phyloP scores from a whole-genome alignment of 2,329 filamentous ascomycete genomes.

The Trichoderma sp. region DNA sequence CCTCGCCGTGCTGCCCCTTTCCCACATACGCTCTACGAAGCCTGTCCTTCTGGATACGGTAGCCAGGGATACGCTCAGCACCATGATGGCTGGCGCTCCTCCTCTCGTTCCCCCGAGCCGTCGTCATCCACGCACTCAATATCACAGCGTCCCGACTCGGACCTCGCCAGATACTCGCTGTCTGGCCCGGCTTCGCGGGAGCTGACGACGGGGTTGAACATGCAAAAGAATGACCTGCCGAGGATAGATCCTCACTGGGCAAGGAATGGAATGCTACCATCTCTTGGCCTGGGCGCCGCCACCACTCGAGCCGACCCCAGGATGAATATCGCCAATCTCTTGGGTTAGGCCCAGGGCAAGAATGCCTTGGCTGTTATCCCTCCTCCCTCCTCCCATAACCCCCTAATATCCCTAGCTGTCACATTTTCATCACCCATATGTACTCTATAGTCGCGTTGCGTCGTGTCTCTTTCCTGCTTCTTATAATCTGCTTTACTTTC shows the following conservation, averaged over 20 bases:
- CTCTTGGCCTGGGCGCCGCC: neutral
- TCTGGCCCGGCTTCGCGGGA: neutral
- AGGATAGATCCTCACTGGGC: neutral
- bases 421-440: neutral
- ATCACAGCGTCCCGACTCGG: neutral
- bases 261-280: neutral
- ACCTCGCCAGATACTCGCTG: constrained; percentile 10
- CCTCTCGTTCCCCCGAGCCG: neutral
- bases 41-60: neutral
- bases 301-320: neutral
- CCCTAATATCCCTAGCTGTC: neutral
- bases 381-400: too few relatives aligned
- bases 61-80: neutral
- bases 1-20: neutral
- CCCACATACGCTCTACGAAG: neutral
- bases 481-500: neutral
- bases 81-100: neutral
- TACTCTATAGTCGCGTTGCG: neutral
- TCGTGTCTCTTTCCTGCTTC: neutral
- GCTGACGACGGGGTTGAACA: neutral
- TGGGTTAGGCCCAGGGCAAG: neutral
- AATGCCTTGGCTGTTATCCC: neutral
- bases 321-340: constrained; percentile 3
- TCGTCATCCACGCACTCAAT: neutral
- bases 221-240: neutral